Evolutionary conservation across 116 monocot genomes (phyloP).

Genomic region (Trichopus zeylanicus): DNA sequence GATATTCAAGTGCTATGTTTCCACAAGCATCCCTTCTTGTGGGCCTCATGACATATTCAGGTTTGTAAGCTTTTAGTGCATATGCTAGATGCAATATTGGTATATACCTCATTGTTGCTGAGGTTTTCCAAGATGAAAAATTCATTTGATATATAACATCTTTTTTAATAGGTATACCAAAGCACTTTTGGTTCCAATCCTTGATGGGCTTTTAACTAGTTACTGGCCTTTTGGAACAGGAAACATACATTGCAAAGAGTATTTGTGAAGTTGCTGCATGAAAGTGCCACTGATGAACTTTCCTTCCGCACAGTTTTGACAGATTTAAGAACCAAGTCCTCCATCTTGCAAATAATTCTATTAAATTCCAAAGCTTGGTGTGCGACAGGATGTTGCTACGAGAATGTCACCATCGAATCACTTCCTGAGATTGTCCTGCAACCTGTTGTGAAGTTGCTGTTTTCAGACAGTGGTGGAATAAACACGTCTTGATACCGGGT

Average conservation of each 20-base stretch:
- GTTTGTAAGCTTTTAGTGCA: not conserved
- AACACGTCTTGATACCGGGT: constrained; percentile 43
- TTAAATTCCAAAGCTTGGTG: constrained; percentile 77
- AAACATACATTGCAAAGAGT: constrained; percentile 58
- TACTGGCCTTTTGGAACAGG: constrained; percentile 27
- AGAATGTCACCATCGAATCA: constrained; percentile 23
- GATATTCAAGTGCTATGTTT: constrained; percentile 82
- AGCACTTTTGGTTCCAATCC: no score
- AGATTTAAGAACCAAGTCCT: constrained; percentile 50
- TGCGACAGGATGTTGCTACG: constrained; percentile 43
- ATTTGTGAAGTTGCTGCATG: constrained; percentile 54
- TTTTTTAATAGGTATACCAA: no score
- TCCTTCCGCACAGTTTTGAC: constrained; percentile 67
- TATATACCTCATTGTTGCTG: no score
- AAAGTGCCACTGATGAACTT: constrained; percentile 70
- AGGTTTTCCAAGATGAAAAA: no score
- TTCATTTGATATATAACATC: no score
- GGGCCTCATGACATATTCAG: constrained; percentile 62
- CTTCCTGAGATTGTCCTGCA: constrained; percentile 25
- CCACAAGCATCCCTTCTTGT: constrained; percentile 29
- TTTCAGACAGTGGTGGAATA: constrained; percentile 37
- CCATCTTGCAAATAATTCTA: constrained; percentile 59
- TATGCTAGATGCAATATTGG: no score
- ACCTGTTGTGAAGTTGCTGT: constrained; percentile 66
- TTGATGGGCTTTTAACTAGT: no score